Conservation (phyloP, 208 protist genomes). For the Trypanosomatidae sp. region DNA sequence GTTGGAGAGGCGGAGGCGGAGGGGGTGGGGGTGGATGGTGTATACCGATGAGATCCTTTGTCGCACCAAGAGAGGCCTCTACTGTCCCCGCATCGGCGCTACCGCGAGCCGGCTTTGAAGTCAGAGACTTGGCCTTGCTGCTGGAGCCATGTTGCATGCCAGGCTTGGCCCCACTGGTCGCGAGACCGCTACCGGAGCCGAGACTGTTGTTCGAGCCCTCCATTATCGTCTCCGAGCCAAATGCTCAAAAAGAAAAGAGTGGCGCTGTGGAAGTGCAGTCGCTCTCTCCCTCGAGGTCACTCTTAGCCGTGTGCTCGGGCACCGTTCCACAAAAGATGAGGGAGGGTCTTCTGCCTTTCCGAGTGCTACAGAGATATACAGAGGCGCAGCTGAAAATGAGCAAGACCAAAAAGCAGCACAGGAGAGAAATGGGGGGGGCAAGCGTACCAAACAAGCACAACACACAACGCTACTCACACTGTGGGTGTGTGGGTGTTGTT, state of each 20-base stretch:
- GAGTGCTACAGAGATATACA: not conserved
- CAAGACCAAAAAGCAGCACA: not conserved
- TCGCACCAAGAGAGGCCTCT: not conserved
- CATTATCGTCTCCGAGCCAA: not conserved
- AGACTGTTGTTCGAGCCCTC: not conserved
- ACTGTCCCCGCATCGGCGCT: not conserved
- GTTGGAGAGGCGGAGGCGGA: not conserved
- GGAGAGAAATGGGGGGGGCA: not conserved
- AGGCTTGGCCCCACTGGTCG: not conserved
- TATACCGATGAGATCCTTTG: not conserved
- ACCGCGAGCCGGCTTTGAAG: not conserved
- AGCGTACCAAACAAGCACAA: not conserved
- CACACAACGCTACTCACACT: not conserved
- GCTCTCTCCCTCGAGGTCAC: not conserved
- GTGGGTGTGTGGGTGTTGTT: not conserved
- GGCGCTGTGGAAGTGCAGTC: not conserved
- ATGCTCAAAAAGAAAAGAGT: not conserved
- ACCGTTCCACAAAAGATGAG: not conserved
- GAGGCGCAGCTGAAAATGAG: not conserved
- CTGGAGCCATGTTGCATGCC: not conserved
- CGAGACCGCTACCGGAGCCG: conserved; percentile 2
- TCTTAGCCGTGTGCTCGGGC: not conserved
- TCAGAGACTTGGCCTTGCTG: not conserved
- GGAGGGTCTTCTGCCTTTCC: not conserved
- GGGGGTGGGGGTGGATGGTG: not conserved